These are phyloP conservation scores for Epichloe uncinata DNA, from an alignment of 2,329 filamentous ascomycete species.

Conservation along the genomic window DNA sequence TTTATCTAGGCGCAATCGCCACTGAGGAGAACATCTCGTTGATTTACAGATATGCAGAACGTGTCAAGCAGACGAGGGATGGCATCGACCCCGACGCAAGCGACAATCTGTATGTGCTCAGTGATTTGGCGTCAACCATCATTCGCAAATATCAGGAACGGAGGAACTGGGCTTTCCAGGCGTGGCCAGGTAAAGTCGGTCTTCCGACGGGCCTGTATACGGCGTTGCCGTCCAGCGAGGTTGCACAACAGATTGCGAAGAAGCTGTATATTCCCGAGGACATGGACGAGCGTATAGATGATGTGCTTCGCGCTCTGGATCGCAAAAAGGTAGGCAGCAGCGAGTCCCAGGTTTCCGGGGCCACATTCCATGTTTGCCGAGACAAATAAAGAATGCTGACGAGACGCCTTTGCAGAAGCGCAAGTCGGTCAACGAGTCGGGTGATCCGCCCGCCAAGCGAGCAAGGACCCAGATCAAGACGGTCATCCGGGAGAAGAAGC, in stretches of 20 bases:
- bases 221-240: constrained; percentile 59
- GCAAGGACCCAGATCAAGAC: constrained; percentile 24
- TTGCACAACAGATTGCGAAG: constrained; percentile 73
- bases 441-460: constrained; percentile 29
- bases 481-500: constrained; percentile 25
- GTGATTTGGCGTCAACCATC: constrained; percentile 71
- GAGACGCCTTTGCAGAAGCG: constrained; percentile 34
- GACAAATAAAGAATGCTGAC: constrained; percentile 12
- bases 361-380: too few species aligned
- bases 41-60: constrained; percentile 84
- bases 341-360: too few species aligned
- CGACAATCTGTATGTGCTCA: constrained; percentile 71
- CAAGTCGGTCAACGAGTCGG: constrained; percentile 38
- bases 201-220: constrained; percentile 70
- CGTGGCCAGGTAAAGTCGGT: constrained; percentile 67
- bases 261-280: constrained; percentile 73
- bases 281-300: constrained; percentile 63
- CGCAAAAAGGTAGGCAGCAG: constrained; percentile 52
- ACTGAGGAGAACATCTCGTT: constrained; percentile 78
- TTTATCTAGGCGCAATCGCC: constrained; percentile 72
- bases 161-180: constrained; percentile 74
- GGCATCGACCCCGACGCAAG: constrained; percentile 54
- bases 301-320: constrained; percentile 49
- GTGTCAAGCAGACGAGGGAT: constrained; percentile 81
- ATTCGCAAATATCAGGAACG: constrained; percentile 78